Evolutionary conservation across 768 basidiomycete genomes (phyloP), one percentile per base, ranked within the genome.

Genomic region (Flagelloscypha sp.): DNA sequence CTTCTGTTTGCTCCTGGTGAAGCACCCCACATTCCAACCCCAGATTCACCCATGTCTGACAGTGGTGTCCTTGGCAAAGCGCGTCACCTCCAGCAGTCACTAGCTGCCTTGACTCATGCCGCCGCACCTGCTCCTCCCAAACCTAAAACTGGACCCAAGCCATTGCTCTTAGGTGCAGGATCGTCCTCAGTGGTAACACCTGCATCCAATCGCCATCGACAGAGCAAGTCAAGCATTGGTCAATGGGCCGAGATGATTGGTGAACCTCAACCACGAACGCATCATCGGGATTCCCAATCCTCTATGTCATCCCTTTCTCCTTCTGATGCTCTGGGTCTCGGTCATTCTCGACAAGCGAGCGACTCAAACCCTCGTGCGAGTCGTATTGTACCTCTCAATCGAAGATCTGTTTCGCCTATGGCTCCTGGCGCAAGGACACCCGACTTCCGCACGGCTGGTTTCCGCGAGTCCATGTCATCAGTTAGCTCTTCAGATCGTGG

Each of bases 401-500:
- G 83, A 21, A 70, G 69, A 42, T 74, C 77, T 9, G 54, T 83
- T 4, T 85, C 84, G 4, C 81, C 84, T 3, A 79, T 84, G 76
- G 80, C 82, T 12, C 64, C 74, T 21, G 59, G 56, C 10, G 72
- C 64, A 39, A 63, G 67, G 37, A 51, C 61, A 13, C 52, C 55
- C 20, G 56, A 47, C 38, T 48, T 54, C 8, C 49, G 54, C 9
- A 53, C 61, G 61, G 24, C 58, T 60, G n/a, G 48, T 55, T 17
- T 60, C 67, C n/a, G n/a, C n/a, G 43, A 45, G 8, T 55, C 62
- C 28, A 49, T 58, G 2, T 69, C 70, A 5, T 65, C 67, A 1
- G 49, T 50, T 0, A 55, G 56, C 24, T 65, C 70, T 3, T 66
- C 68, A 23, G 69, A 68, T 30, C 40, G 42, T 37, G 54, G 51